Conservation (phyloP, 441 rosid species). For the Pelargonium fulgidum region DNA sequence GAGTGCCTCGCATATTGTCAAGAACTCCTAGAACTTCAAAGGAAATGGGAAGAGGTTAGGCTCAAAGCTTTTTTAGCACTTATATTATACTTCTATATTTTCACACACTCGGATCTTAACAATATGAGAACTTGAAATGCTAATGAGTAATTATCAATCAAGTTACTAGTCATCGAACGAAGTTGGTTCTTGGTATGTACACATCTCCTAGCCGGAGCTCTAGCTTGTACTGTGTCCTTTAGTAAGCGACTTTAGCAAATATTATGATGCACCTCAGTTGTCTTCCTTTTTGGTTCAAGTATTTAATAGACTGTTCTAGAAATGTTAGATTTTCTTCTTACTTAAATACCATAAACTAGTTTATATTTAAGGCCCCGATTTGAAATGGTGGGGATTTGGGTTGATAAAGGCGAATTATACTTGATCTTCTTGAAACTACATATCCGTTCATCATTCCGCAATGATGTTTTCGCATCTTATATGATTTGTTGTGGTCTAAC, state of each 20-base stretch:
- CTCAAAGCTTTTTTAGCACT: neutral
- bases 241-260: neutral
- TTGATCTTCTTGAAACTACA: neutral
- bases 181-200: neutral
- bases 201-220: neutral
- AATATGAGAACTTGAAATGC: neutral
- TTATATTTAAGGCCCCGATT: too few species aligned
- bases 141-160: neutral
- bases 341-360: neutral
- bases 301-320: neutral
- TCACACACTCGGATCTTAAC: neutral
- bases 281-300: neutral
- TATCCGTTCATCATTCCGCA: neutral
- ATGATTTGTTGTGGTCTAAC: neutral
- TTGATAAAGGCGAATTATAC: neutral
- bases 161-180: too few species aligned
- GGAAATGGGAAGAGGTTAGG: conserved; percentile 60
- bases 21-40: conserved; percentile 74
- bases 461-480: neutral
- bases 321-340: neutral
- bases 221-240: neutral
- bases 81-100: neutral
- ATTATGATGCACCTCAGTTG: neutral
- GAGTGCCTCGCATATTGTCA: conserved; percentile 75
- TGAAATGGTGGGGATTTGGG: too few species aligned